These are phyloP conservation scores for Aaosphaeria arxii DNA, from an alignment of 2,329 filamentous ascomycete genomes.

Conservation along the genomic window DNA sequence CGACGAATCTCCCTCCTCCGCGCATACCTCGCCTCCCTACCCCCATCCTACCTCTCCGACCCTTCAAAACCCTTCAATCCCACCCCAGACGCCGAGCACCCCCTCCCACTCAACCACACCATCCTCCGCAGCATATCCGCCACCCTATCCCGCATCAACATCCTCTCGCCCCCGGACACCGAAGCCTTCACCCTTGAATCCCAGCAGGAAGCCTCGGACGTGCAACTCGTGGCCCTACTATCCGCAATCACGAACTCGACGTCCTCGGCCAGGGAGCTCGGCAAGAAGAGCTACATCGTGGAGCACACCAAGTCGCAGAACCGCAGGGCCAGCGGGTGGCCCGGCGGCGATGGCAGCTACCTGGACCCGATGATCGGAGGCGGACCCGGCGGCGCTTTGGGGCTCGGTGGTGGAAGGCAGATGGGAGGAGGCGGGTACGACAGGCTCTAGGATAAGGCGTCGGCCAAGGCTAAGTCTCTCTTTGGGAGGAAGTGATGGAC, in stretches of 20 bases:
- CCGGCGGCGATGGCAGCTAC: slow-evolving; percentile 6
- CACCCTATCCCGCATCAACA: slow-evolving; percentile 76
- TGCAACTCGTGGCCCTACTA: slow-evolving; percentile 73
- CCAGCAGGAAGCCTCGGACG: slow-evolving; percentile 77
- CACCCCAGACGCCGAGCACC: slow-evolving; percentile 21
- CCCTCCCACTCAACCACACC: slow-evolving; percentile 54
- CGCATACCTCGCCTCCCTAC: slow-evolving; percentile 71
- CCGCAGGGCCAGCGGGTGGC: slow-evolving; percentile 15
- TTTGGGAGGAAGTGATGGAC: too few species aligned
- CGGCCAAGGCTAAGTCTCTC: too few species aligned
- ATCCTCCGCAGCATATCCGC: slow-evolving; percentile 87
- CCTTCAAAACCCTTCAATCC: slow-evolving; percentile 33
- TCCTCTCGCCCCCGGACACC: slow-evolving; percentile 70
- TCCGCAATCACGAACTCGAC: slow-evolving; percentile 72
- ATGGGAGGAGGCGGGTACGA: too few species aligned
- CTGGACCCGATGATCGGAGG: background rate
- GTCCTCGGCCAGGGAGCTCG: slow-evolving; percentile 67
- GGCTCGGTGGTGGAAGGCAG: too few species aligned
- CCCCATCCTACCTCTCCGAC: slow-evolving; percentile 60
- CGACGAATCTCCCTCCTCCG: slow-evolving; percentile 54
- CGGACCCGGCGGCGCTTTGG: background rate
- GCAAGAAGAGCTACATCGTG: slow-evolving; percentile 63
- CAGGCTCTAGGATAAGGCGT: too few species aligned
- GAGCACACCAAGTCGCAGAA: slow-evolving; percentile 38
- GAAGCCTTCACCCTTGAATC: slow-evolving; percentile 68